Base-by-base conservation (phyloP, 202 grass and related monocot species). In the Brachypodium distachyon region DNA sequence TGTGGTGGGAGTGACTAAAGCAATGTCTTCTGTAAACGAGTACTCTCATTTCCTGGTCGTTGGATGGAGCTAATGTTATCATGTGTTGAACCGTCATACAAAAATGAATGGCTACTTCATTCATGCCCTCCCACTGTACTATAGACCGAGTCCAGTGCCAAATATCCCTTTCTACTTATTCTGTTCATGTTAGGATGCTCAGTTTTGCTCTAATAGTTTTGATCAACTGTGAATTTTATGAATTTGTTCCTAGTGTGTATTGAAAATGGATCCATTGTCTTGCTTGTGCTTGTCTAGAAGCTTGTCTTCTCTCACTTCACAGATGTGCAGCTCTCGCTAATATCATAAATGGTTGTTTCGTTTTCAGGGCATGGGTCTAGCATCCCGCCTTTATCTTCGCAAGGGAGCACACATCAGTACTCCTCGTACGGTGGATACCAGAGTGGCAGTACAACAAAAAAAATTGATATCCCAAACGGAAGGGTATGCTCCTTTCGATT, bases 391-490 rank as follows among this genome's bases (percentile, higher is more conserved):
- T 56, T 84, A 39, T 73, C 94, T 84, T 87, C 95, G 80, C 95
- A 94, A 54, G 71, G 83, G 63, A 82, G 74, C 18, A 31, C 81
- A 18, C 59, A 67, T 19, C 79, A 84, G 44, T 88, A 88, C 78
- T 77, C 96, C 19, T 72, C 87, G 32, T 96, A 96, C 87, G 88
- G 90, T 90, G 88, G 90, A 77, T 87, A 89, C 82, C 87, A 88
- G 67, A 67, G 64, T 68, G 65, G 65, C 2, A 81, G 85, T 77
- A 85, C 92, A 72, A 90, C 83, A 63, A 99, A 93, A 88, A 92
- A 87, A 71, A 99, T 99, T 57, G 89, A 96, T 73, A 90, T 99
- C 12, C 96, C 96, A 73, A 99, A 89, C 87, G 89, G 89, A 77
- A 83, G 96, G 85, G 96, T 96, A 90, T 33, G 41, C 13, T 60